Conservation (phyloP, 306 rosid species). For the Cucumis hystrix region DNA sequence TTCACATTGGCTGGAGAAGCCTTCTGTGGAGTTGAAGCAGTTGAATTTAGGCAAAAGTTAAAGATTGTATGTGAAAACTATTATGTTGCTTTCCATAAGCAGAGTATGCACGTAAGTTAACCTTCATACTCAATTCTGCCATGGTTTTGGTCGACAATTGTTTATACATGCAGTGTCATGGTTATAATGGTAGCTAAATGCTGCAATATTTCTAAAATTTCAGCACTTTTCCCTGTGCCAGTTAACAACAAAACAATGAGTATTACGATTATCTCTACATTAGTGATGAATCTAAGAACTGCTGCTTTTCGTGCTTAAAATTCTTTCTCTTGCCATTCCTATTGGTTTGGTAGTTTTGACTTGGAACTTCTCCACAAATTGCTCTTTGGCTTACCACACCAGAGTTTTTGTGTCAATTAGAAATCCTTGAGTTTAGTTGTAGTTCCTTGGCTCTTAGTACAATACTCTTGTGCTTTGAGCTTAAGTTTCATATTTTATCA, state of each 20-base stretch:
- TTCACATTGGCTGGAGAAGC: conserved; percentile 96
- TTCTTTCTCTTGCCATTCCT: background rate
- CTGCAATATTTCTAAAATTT: background rate
- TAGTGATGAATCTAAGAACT: background rate
- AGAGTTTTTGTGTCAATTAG: background rate
- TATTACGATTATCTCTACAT: background rate
- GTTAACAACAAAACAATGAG: background rate
- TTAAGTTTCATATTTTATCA: too few species aligned
- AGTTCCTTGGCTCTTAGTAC: too few species aligned
- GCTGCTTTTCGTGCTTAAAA: background rate
- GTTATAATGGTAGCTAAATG: background rate
- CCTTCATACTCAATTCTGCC: conserved; percentile 15
- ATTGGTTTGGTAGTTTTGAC: background rate
- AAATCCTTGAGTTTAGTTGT: background rate
- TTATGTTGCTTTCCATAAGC: conserved; percentile 83
- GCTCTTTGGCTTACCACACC: background rate
- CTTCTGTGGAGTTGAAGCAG: conserved; percentile 94
- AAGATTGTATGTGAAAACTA: conserved; percentile 92
- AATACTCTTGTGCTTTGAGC: too few species aligned
- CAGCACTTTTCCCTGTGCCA: background rate
- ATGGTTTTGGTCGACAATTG: background rate
- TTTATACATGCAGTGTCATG: background rate
- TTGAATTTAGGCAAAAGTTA: conserved; percentile 87
- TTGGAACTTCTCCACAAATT: background rate
- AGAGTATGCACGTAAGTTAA: conserved; percentile 73